Percentiles rank a stretch among this genome's conserved stretches.
These are phyloP conservation scores for Parastagonospora nodorum DNA, from an alignment of 2,329 filamentous ascomycete genomes.

Conservation along the genomic window DNA sequence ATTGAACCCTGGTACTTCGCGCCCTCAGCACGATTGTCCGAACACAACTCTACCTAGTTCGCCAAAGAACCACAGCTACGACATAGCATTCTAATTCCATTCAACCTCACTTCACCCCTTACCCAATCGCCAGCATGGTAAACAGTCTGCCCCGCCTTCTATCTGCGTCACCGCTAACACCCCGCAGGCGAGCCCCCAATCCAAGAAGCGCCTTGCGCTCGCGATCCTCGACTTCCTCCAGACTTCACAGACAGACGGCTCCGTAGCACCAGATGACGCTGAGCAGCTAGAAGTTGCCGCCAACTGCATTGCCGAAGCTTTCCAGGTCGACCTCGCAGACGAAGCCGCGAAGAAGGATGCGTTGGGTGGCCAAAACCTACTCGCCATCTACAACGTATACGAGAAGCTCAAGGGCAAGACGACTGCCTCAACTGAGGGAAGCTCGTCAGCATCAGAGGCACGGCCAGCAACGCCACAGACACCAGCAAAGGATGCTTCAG, in stretches of 20 bases:
- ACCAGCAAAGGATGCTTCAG: conserved; percentile 36
- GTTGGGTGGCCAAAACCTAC: conserved; percentile 82
- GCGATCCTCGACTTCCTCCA: conserved; percentile 95
- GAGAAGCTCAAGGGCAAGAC: conserved; percentile 84
- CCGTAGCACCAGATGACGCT: conserved; percentile 82
- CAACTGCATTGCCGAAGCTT: conserved; percentile 92
- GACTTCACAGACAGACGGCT: conserved; percentile 84
- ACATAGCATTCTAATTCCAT: neutral
- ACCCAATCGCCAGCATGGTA: conserved; percentile 36
- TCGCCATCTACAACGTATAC: conserved; percentile 92
- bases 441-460: conserved; percentile 48
- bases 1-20: neutral
- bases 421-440: conserved; percentile 52
- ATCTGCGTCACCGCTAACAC: conserved; percentile 19
- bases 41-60: neutral
- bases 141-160: conserved; percentile 16
- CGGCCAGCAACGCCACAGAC: conserved; percentile 49
- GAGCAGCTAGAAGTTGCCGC: conserved; percentile 93
- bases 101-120: neutral
- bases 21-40: neutral
- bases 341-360: conserved; percentile 73
- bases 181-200: conserved; percentile 48
- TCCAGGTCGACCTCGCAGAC: conserved; percentile 89
- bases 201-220: conserved; percentile 88
- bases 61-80: neutral